A percentile compares a stretch with the other conserved stretches of the same genome.
Conservation (phyloP, 805 yeast genomes). For the Saccharomyces eubayanus region DNA sequence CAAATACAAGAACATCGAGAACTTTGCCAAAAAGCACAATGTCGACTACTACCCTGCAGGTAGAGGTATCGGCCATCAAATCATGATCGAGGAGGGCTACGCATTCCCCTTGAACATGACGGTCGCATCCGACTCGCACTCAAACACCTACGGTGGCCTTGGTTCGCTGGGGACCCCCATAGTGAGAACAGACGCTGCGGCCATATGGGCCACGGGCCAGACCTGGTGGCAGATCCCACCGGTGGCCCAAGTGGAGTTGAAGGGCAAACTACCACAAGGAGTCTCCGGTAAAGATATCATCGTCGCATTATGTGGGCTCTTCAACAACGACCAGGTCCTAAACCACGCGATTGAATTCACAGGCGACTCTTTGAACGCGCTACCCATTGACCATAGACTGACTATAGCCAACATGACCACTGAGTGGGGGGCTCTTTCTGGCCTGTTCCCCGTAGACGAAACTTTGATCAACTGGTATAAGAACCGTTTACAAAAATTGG, state of each 20-base stretch:
- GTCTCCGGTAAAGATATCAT: slow-evolving; percentile 95
- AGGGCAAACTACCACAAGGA: slow-evolving; percentile 74
- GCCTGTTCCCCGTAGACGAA: slow-evolving; percentile 91
- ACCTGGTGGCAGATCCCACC: slow-evolving; percentile 99
- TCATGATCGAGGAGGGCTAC: slow-evolving; percentile 98
- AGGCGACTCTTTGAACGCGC: slow-evolving; percentile 64
- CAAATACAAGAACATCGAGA: slow-evolving; percentile 81
- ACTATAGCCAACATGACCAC: slow-evolving; percentile 97
- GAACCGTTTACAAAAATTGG: slow-evolving; percentile 40
- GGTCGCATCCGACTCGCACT: slow-evolving; percentile 96
- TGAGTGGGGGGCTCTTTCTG: slow-evolving; percentile 97
- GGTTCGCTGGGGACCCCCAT: slow-evolving; percentile 96
- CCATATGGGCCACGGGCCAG: slow-evolving; percentile 99
- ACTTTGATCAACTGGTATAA: slow-evolving; percentile 72
- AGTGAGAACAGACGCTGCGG: slow-evolving; percentile 97
- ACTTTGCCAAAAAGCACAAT: slow-evolving; percentile 83
- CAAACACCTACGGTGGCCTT: slow-evolving; percentile 95
- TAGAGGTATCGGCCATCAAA: slow-evolving; percentile 97
- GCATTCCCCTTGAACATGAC: slow-evolving; percentile 90
- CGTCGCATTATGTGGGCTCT: slow-evolving; percentile 88
- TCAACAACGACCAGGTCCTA: slow-evolving; percentile 86
- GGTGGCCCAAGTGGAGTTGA: slow-evolving; percentile 84
- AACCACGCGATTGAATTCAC: slow-evolving; percentile 91
- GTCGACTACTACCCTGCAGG: slow-evolving; percentile 98
- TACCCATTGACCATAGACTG: slow-evolving; percentile 74